Evolutionary conservation across 2,329 filamentous ascomycete genomes (phyloP), one percentile per base, ranked within the genome.

Genomic region (Alternaria gaisen): DNA sequence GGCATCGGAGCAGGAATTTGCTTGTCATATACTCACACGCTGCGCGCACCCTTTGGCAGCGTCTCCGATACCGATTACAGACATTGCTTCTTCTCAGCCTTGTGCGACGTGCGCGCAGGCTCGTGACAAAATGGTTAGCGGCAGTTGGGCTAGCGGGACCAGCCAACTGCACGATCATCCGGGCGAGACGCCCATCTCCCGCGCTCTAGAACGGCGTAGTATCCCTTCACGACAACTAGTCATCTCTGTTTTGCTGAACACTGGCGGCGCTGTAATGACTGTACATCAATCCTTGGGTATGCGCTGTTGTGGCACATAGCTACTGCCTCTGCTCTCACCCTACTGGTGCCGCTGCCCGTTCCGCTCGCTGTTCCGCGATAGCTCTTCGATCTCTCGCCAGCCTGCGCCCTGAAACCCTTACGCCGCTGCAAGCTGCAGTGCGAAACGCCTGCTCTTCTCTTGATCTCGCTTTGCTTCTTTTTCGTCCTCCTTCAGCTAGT

Each of bases 121-220:
- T 55, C 22, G 41, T 61, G 38, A 51, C 22, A 40, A 54, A 32
- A 9, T 46, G 44, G 28, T 58, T 55, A 46, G 54, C 51, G 42
- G 46, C 30, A 55, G 54, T 26, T 40, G 22, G 18, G 40, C 47
- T 53, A 40, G 34, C 57, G 36, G 30, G n/a, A 42, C 46, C 20
- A 41, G 42, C 44, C 30, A 51, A 34, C 46, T 48, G 56, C 56
- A 48, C 56, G 26, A 43, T 55, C 41, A 26, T n/a, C 47, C 50
- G 50, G 55, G 55, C 65, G 59, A 63, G 51, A 63, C 67, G 62
- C 62, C 53, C 46, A 41, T 42, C 40, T 38, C 50, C 56, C 46
- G 52, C 63, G 40, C 42, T 51, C 36, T 38, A 44, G 34, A 48
- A 41, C 51, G 41, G 52, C 47, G 38, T 38, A 48, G 48, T 43